Evolutionary conservation across 768 basidiomycete genomes (phyloP).

Genomic region (Omphalotus guepiniiformis): DNA sequence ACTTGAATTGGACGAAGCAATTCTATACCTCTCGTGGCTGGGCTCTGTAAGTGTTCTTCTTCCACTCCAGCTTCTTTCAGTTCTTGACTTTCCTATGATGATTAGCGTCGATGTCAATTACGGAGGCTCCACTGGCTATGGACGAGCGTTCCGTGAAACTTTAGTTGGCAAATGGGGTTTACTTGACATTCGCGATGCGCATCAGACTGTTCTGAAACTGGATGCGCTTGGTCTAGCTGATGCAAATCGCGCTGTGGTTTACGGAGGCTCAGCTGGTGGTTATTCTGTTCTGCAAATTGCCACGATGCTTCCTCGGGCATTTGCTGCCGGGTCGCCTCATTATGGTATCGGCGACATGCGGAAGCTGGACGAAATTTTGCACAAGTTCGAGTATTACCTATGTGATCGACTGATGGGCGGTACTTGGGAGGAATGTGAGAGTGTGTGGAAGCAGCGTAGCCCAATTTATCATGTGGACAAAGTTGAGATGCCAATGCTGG

Average conservation of each 20-base stretch:
- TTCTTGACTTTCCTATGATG: background rate
- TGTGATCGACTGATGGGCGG: constrained; percentile 50
- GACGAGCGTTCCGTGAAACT: constrained; percentile 31
- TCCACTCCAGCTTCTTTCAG: background rate
- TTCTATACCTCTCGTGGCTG: constrained; percentile 50
- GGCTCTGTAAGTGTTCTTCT: constrained; percentile 32
- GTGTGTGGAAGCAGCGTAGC: constrained; percentile 47
- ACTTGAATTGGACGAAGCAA: constrained; percentile 36
- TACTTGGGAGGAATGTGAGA: constrained; percentile 36
- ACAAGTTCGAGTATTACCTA: constrained; percentile 50
- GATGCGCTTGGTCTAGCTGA: constrained; percentile 38
- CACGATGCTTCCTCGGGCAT: constrained; percentile 26
- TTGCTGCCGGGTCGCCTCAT: constrained; percentile 41
- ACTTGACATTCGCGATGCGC: constrained; percentile 49
- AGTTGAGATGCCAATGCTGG: constrained; percentile 49
- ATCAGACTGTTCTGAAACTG: constrained; percentile 35
- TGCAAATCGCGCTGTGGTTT: constrained; percentile 43
- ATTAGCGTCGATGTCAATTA: constrained; percentile 51
- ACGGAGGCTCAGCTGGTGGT: constrained; percentile 55
- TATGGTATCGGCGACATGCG: constrained; percentile 52
- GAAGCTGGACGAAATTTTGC: constrained; percentile 44
- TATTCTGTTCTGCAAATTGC: constrained; percentile 46
- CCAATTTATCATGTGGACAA: constrained; percentile 46
- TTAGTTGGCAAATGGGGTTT: constrained; percentile 55
- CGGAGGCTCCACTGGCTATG: constrained; percentile 52